Evolutionary conservation across 805 yeast genomes (phyloP), one percentile per base, ranked within the genome.

Genomic region (Peterozyma toletana): DNA sequence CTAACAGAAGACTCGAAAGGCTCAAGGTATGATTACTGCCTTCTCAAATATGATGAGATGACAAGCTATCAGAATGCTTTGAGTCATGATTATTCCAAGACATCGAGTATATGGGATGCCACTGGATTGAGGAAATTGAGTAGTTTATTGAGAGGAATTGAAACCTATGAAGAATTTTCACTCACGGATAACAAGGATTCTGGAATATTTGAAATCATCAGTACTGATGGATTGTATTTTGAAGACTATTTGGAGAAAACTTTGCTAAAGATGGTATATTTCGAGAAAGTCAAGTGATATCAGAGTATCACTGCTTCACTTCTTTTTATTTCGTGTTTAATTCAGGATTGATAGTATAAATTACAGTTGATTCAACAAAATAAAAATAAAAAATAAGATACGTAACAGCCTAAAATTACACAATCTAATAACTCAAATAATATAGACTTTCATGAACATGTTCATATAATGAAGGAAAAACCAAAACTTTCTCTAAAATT

Each of bases 31-130:
- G 66, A 62, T 41, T 55, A 60, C 29, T 80, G 73, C 1, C 39
- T 54, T 0, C 58, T 76, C 2, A 57, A 51, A 33, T 77, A 54
- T 50, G 47, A 44, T 9, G 47, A 52, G 2, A 46, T 50, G 21
- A 53, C 50, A 1, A 57, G 58, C 36, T 64, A 70, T 2, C 52
- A 53, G 1, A 46, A 51, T 29, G 79, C 80, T 2, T 44, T 60
- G 9, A 42, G 48, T 3, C 72, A 75, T 50, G 68, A 75, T 50
- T 77, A 67, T 53, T 56, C 59, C 2, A 52, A 51, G 30, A 62
- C 72, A 14, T 71, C 68, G 9, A 53, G 57, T 13, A 50, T 70
- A 33, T 75, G 80, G 81, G 75, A 74, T 51, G 63, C 63, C 1
- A 55, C 68, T 1, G 64, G 62, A 1, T 66, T 72, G 14, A 48